phyloP scores from a whole-genome alignment of 1,139 yeast species.

The Lodderomyces metapsilosis region DNA sequence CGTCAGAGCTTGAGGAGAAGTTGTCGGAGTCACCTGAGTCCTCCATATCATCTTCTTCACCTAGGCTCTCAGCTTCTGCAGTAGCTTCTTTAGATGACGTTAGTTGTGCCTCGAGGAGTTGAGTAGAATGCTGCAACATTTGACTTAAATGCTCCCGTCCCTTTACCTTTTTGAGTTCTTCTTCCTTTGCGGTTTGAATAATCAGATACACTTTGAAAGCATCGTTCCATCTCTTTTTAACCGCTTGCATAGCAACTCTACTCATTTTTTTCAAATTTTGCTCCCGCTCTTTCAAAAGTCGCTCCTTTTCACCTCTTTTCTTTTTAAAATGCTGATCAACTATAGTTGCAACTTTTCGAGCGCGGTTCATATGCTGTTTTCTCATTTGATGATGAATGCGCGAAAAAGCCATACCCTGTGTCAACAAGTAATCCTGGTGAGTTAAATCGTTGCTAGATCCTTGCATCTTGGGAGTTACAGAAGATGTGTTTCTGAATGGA shows the following conservation, averaged over 20 bases:
- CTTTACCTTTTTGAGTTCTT: slow-evolving; percentile 66
- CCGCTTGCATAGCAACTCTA: slow-evolving; percentile 76
- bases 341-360: slow-evolving; percentile 76
- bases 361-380: slow-evolving; percentile 62
- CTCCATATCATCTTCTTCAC: slow-evolving; percentile 17
- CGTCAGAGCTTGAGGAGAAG: slow-evolving; percentile 24
- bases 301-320: slow-evolving; percentile 84
- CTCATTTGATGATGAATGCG: slow-evolving; percentile 69
- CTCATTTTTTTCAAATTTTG: slow-evolving; percentile 68
- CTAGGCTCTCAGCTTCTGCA: slow-evolving; percentile 19
- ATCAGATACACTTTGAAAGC: slow-evolving; percentile 79
- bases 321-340: slow-evolving; percentile 85
- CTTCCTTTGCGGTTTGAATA: slow-evolving; percentile 55
- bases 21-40: slow-evolving; percentile 25
- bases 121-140: slow-evolving; percentile 89
- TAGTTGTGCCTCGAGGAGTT: slow-evolving; percentile 81
- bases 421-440: slow-evolving; percentile 68
- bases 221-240: slow-evolving; percentile 84
- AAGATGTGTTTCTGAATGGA: slow-evolving; percentile 38
- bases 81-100: slow-evolving; percentile 33
- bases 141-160: slow-evolving; percentile 88
- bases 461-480: slow-evolving; percentile 39
- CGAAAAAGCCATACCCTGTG: slow-evolving; percentile 75
- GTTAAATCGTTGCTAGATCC: slow-evolving; percentile 48
- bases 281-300: slow-evolving; percentile 69